Evolutionary conservation across 2,329 filamentous ascomycete genomes (phyloP).

Genomic region (Simplicillium aogashimaense): DNA sequence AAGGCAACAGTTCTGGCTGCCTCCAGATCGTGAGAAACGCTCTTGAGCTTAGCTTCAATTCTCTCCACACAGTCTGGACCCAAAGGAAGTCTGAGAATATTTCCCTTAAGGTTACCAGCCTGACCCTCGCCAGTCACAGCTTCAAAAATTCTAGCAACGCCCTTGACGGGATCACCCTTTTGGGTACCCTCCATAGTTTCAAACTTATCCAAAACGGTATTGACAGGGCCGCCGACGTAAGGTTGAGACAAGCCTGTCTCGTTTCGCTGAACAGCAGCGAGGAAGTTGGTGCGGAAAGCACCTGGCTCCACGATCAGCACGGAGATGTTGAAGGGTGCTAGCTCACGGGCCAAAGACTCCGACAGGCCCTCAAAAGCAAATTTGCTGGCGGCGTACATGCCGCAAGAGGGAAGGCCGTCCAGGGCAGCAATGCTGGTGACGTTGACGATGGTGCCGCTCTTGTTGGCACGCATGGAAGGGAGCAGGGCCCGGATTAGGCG

Average conservation of each 20-base stretch:
- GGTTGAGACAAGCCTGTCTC: conserved; percentile 9
- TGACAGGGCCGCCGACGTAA: conserved; percentile 18
- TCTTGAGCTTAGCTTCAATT: too few species aligned
- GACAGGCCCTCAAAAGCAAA: conserved; percentile 29
- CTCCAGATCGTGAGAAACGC: too few species aligned
- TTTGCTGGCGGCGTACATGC: conserved; percentile 36
- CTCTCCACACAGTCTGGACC: background rate
- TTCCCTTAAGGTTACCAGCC: conserved; percentile 4
- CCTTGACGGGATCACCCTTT: conserved; percentile 37
- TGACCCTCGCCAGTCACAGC: conserved; percentile 34
- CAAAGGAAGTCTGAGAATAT: background rate
- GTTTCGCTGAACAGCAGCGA: conserved; percentile 16
- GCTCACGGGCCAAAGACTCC: conserved; percentile 30
- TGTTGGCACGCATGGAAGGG: conserved; percentile 31
- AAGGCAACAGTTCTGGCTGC: too few species aligned
- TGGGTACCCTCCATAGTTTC: conserved; percentile 21
- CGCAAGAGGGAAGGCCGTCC: conserved; percentile 23
- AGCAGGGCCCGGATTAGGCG: conserved; percentile 36
- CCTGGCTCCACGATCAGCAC: conserved; percentile 38
- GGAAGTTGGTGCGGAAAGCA: conserved; percentile 38
- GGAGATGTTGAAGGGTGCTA: conserved; percentile 30
- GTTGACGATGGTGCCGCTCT: conserved; percentile 33
- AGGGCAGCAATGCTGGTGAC: conserved; percentile 34
- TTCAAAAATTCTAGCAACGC: conserved; percentile 38
- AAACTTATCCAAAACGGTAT: conserved; percentile 14